Percentiles rank a stretch among this genome's conserved stretches.
phyloP scores from a whole-genome alignment of 2,329 filamentous ascomycete genomes.

The Atkinsonella hypoxylon region DNA sequence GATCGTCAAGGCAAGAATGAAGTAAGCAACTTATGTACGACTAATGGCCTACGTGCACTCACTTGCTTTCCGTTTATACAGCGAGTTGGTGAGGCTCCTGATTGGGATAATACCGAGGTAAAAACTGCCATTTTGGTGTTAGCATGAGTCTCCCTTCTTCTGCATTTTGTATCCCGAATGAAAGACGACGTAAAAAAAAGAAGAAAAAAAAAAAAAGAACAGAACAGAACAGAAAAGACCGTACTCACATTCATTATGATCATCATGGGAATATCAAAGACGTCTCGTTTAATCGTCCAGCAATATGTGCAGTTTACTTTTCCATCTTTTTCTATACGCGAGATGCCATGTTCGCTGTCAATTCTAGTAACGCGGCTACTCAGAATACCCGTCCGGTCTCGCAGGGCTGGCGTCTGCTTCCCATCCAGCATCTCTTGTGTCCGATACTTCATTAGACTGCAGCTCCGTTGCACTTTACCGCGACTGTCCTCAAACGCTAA shows the following conservation, averaged over 20 bases:
- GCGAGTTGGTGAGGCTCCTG: conserved; percentile 44
- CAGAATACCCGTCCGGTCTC: conserved; percentile 35
- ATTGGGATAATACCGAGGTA: conserved; percentile 47
- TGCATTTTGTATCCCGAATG: background rate
- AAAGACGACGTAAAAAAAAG: too few species aligned
- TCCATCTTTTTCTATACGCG: conserved; percentile 71
- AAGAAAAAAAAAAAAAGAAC: background rate
- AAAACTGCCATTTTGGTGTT: conserved; percentile 29
- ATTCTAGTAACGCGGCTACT: conserved; percentile 50
- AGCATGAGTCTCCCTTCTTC: conserved; percentile 10
- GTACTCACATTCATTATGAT: conserved; percentile 91
- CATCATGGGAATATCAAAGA: conserved; percentile 97
- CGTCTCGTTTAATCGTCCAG: conserved; percentile 93
- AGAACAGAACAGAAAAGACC: too few species aligned
- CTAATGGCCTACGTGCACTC: background rate
- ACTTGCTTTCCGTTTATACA: conserved; percentile 24
- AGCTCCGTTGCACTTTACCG: conserved; percentile 71
- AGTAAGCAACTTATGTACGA: background rate
- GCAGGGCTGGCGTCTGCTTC: conserved; percentile 31
- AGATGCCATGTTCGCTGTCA: conserved; percentile 67
- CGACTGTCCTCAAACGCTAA: conserved; percentile 86
- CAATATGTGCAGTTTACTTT: conserved; percentile 92
- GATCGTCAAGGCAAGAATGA: background rate
- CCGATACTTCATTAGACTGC: conserved; percentile 82
- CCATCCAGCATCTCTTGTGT: conserved; percentile 48